Evolutionary conservation across 768 basidiomycete genomes (phyloP), one percentile per base, ranked within the genome.

Genomic region (Porpolomopsis calyptriformis): DNA sequence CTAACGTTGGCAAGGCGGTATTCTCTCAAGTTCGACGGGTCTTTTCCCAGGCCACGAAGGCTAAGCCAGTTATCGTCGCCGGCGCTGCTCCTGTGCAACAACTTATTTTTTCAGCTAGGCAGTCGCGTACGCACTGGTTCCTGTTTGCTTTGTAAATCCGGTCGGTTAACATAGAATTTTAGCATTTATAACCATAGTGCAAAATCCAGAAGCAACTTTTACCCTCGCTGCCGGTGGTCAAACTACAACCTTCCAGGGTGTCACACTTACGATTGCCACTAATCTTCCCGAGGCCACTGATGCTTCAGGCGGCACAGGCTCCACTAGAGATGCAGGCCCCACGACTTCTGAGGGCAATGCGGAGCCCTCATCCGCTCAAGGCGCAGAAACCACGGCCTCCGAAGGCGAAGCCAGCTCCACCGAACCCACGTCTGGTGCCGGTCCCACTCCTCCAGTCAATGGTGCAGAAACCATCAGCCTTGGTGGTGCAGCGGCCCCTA

Each of bases 301-400:
- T n/a, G 36, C 36, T 6, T 38, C 36, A 6, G 16, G 8, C 16
- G 36, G 14, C 36, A 16, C 6, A 19, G 20, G 16, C 36, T n/a
- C 31, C 31, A 9, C 31, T 33, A n/a, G n/a, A n/a, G 31, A 16
- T 38, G 36, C 16, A 19, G 14, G 19, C 2, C 36, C 25, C 26
- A 43, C 18, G 3, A 20, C 45, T 19, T 23, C 39, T 40, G 49
- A 31, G 49, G 9, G 45, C 35, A 23, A n/a, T 49, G 24, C 44
- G 39, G 14, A 40, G 45, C 26, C 16, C n/a, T 2, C 48, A 34
- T 19, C 23, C n/a, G 2, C 20, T 36, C 41, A 44, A 14, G 40
- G 40, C 16, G 23, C 22, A 24, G 36, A 38, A 38, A 12, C 36
- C 7, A 38, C 36, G 16, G 8, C 36, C 6, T 38, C 36, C 6